Base-by-base conservation (phyloP, 1,284 basidiomycete species). In the Phellinidium pouzarii region DNA sequence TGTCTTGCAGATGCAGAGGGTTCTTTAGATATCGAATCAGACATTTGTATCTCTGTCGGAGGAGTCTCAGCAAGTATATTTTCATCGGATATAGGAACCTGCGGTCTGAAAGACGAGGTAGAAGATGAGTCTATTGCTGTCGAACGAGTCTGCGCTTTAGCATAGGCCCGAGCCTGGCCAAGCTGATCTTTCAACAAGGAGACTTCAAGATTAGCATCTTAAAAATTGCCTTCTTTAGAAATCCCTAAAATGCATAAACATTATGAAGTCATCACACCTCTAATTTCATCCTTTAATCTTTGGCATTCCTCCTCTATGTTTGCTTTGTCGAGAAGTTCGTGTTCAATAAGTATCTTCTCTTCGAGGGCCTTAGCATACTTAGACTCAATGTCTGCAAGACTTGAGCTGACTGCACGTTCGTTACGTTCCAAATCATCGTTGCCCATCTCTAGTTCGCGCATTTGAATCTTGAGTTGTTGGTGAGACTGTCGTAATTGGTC, bases 291-390 rank as follows among this genome's bases (percentile, higher is more conserved):
- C 68, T 86, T 94, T 53, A 96, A 68, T 41, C 96, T 78, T 68
- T 99, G 96, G 48, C 79, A 82, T 64, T 96, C 91, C 67, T 96
- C 94, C 65, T 98, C 94, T 34, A 97, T 66, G 57, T 78, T 84
- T 3, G 91, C 87, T 69, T 94, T 95, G 67, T 88, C 87, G 41
- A 97, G 72, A n/a, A 99, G 74, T 65, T 99, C 96, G 61, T 98
- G 92, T 67, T 99, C 96, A 29, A 99, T 76, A 42, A 99, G 71
- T 45, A 96, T 97, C 69, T 97, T 98, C 71, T 97, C 91, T 68
- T 99, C 96, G 47, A 99, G 76, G 1, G 89, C 88, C 55, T 84
- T 81, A 59, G 93, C 85, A 71, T 98, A 97, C 65, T 87, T 92
- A 58, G 79, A 76, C 71, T 99, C 95, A 64, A 93, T 77, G 68